A percentile compares a stretch with the other conserved stretches of the same genome.
phyloP scores from a whole-genome alignment of 306 rosid species.

The Prunus campanulata region DNA sequence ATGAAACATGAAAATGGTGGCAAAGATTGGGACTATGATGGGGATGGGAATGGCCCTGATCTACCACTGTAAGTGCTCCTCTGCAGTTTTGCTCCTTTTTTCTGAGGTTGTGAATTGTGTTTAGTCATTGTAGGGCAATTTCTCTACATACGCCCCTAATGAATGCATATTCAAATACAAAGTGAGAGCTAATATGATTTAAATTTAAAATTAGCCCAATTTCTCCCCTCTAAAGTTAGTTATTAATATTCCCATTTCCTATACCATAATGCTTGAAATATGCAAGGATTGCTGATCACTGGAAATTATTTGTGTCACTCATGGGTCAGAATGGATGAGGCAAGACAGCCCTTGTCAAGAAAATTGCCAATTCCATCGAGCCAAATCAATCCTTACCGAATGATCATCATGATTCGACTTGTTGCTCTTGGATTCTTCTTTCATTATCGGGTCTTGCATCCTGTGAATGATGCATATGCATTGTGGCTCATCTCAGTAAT shows the following conservation, averaged over 20 bases:
- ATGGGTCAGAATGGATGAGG: constrained; percentile 60
- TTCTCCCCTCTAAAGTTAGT: not conserved
- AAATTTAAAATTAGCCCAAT: not conserved
- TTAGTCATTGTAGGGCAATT: not conserved
- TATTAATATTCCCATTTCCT: not conserved
- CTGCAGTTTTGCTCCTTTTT: not conserved
- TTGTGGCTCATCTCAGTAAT: constrained; percentile 62
- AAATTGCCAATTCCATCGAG: constrained; percentile 52
- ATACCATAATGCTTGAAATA: not conserved
- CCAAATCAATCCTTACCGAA: constrained; percentile 56
- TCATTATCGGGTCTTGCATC: constrained; percentile 54
- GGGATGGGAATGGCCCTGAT: constrained; percentile 39
- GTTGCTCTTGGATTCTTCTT: constrained; percentile 68
- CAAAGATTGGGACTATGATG: constrained; percentile 17
- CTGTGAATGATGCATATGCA: constrained; percentile 56
- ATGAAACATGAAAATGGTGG: constrained; percentile 31
- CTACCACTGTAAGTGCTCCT: constrained; percentile 42
- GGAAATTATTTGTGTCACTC: not conserved
- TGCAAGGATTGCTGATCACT: not conserved
- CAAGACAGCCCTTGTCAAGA: constrained; percentile 67
- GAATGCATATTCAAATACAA: not conserved
- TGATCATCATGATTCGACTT: constrained; percentile 57
- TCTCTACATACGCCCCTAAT: not conserved
- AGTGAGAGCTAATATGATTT: not conserved
- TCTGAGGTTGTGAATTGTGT: not conserved